Evolutionary conservation across 2,329 filamentous ascomycete species (phyloP), one percentile per base, ranked within the genome.

Genomic region (Aureobasidium leucospermi): DNA sequence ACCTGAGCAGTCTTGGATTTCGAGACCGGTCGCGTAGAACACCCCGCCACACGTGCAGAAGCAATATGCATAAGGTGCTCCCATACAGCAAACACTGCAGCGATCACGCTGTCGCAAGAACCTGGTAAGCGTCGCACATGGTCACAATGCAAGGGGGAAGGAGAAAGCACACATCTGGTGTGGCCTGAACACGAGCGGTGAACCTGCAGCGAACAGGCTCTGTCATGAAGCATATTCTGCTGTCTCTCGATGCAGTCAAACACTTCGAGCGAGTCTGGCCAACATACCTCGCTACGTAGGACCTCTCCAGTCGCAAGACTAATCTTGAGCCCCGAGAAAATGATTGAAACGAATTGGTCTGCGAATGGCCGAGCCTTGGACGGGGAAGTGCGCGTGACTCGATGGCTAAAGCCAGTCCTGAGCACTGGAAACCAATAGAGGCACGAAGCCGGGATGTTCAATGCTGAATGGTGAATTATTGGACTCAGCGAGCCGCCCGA

Each of bases 81-180:
- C 41, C 46, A n/a, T 41, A 47, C 32, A 39, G 55, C 55, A 53
- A 59, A 45, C n/a, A 46, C 39, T 53, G 58, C 58, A 59, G 34
- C 38, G 16, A 43, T 52, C 46, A 59, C 46, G 57, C 47, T 51
- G 45, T 52, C 16, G 52, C 16, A 13, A 36, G 15, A 46, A 57
- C 19, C 52, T 57, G 52, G 52, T 57, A 36, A 57, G 41, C 41
- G 39, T 58, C 31, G 43, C 55, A 58, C 42, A 58, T 58, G 42
- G 32, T 58, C 55, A 58, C 52, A 46, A 56, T 46, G 52, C 52
- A 56, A 56, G 52, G 41, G 19, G n/a, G 13, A 29, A 34, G 15
- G 42, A n/a, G 31, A 55, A 11, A 32, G 39, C 51, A 55, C 49
- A 52, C 41, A 41, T 55, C 36, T 38, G 29, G 49, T 53, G 36